These are phyloP conservation scores for Cryphonectria japonica DNA, from an alignment of 2,329 filamentous ascomycete species.

Conservation along the genomic window DNA sequence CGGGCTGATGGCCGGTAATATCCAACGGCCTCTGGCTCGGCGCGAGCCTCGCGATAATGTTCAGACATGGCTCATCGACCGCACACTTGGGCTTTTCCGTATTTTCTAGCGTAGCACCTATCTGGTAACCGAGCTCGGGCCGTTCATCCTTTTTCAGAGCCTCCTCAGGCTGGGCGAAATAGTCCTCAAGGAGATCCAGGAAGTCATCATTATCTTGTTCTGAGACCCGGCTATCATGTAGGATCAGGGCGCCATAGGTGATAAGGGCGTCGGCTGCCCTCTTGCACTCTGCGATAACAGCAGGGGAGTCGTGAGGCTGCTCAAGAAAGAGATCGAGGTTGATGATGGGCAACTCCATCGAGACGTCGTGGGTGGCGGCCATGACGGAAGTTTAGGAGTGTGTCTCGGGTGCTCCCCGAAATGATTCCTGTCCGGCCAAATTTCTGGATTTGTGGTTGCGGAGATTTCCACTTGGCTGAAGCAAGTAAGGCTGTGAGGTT, in stretches of 20 bases:
- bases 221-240: slow-evolving; percentile 63
- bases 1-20: slow-evolving; percentile 58
- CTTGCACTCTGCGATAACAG: slow-evolving; percentile 54
- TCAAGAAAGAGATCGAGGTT: slow-evolving; percentile 62
- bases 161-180: slow-evolving; percentile 60
- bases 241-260: slow-evolving; percentile 61
- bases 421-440: no score
- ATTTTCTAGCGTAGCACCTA: slow-evolving; percentile 65
- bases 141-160: slow-evolving; percentile 56
- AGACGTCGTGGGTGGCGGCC: slow-evolving; percentile 34
- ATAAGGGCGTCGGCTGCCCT: slow-evolving; percentile 61
- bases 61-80: slow-evolving; percentile 63
- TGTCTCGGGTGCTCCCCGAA: no score
- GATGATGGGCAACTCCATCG: slow-evolving; percentile 63
- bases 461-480: no score
- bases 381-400: slow-evolving; percentile 20
- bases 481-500: no score
- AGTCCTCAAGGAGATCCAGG: slow-evolving; percentile 66
- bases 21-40: slow-evolving; percentile 62
- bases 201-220: slow-evolving; percentile 60
- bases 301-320: slow-evolving; percentile 46
- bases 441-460: no score
- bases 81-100: slow-evolving; percentile 68
- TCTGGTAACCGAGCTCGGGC: slow-evolving; percentile 62
- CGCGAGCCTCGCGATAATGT: slow-evolving; percentile 58